These are phyloP conservation scores for Microdochium paspali DNA, from an alignment of 2,329 filamentous ascomycete genomes.

Conservation along the genomic window DNA sequence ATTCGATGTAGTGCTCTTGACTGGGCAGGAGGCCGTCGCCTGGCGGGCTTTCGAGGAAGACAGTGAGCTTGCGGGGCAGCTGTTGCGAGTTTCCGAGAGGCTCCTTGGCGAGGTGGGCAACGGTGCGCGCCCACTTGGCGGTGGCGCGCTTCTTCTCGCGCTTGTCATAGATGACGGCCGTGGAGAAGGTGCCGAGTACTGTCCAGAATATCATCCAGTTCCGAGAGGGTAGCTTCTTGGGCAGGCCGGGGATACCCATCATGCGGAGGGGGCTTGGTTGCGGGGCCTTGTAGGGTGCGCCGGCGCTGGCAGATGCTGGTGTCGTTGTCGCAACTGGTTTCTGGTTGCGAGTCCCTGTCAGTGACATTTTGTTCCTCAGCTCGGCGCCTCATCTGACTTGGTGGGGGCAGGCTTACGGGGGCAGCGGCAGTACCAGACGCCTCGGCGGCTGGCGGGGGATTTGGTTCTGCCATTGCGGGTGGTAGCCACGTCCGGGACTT, in stretches of 20 bases:
- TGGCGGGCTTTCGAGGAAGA: conserved; percentile 79
- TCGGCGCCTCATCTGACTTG: no score
- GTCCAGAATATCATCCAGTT: conserved; percentile 97
- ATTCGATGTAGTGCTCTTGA: conserved; percentile 94
- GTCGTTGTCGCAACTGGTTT: conserved; percentile 14
- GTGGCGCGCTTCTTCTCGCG: conserved; percentile 80
- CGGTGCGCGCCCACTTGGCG: conserved; percentile 75
- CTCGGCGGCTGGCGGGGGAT: not conserved
- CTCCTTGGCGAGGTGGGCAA: conserved; percentile 75
- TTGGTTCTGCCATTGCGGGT: not conserved
- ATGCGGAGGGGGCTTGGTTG: conserved; percentile 64
- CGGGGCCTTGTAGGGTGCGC: conserved; percentile 27
- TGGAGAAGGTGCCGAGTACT: conserved; percentile 67
- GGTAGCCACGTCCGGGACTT: no score
- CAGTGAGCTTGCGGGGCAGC: conserved; percentile 74
- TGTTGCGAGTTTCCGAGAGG: conserved; percentile 57
- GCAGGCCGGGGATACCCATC: conserved; percentile 78
- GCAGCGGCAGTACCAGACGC: not conserved
- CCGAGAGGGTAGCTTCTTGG: conserved; percentile 77
- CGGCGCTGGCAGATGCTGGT: no score
- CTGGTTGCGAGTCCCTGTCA: not conserved
- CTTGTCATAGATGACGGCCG: conserved; percentile 83
- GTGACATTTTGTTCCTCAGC: no score
- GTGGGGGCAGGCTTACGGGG: not conserved
- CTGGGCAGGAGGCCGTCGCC: conserved; percentile 74